Base-by-base conservation (phyloP, 306 rosid species). In the Oxytropis ochrocephala region DNA sequence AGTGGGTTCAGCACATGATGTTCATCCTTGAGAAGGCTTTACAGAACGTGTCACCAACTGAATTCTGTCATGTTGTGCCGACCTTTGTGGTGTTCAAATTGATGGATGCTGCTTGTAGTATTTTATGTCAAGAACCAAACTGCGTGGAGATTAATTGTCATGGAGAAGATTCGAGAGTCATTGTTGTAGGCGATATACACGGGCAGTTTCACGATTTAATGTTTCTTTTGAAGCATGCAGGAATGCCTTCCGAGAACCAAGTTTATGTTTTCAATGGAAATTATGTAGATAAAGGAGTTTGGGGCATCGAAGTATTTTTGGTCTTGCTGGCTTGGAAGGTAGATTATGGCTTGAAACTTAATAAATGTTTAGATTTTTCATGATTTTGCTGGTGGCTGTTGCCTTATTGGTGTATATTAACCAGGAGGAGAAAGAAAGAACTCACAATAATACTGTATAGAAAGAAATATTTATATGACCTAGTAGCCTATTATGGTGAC, bases 301-400 rank as follows among this genome's bases (percentile, higher is more conserved):
- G 84, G 88, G 96, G 98, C 36, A 59, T 93, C 79, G 98, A 93
- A 81, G 96, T 89, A 33, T 75, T 90, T 63, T 73, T 90, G 84
- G 83, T 85, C 82, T 86, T 92, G 80, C 79, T 87, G 77, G 96
- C 93, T 27, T 90, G 92, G 96, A 92, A 92, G 98, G 98, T 90
- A 86, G 77, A 27, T 55, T 79, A 70, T 60, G 52, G 21, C 9
- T 29, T 63, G 44, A 64, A 64, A 55, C 17, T 47, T 44, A 7
- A 7, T 33, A 43, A 7, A 43, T 70, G 54, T 56, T 68, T 58
- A 64, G 70, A 55, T n/a, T 16, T 52, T 64, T 67, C 14, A 27
- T 51, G 47, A 38, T 39, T 55, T 51, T 54, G 2, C 8, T 53
- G 54, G 66, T 13, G 42, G 12, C 42, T 72, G 57, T 55, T 46